Base-by-base conservation (phyloP, 108 stramenopile species). In the Pseudonitzschia delicatissima region DNA sequence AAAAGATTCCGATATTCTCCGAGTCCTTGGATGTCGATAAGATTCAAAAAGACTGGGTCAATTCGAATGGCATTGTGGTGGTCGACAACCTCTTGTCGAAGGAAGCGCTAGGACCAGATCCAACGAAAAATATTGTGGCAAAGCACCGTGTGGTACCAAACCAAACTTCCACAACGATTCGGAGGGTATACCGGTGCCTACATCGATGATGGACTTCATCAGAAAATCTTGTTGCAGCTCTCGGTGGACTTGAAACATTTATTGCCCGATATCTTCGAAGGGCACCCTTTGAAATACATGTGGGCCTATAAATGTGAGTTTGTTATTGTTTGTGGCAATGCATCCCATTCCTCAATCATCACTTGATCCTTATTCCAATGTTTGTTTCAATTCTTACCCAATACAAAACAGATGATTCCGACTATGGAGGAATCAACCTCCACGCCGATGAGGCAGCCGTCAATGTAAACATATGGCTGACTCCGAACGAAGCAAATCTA, bases 401-500 rank as follows among this genome's bases (percentile, higher is more conserved):
- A 6, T 83, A 85, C 69, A 83, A 85, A 42, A 3, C 8, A 48
- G 47, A 48, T 17, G 89, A 88, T 67, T 73, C 77, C 1, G 60
- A 84, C 9, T 82, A 71, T 48, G 77, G 71, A 29, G 87, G 84
- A 5, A 88, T 89, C 48, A 85, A 85, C 57, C 47, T 80, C 1
- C 92, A 93, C 73, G 90, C 92, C 4, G 92, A 93, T 62, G 60
- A 85, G 58, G 92, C 92, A 42, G 77, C 83, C 32, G 83, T 94
- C 11, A 91, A 94, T 79, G 72, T 94, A 0, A 91, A 94, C 50
- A 40, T 94, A 1, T 92, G 93, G 93, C 34, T 94, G 8, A 85
- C 87, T 35, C 73, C 77, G 3, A 85, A 91, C 52, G 85, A 84
- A 1, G 90, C 86, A 12, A 86, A 91, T 65, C 57, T 91, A 33